phyloP scores from a whole-genome alignment of 306 rosid species.

The Corylus heterophylla region DNA sequence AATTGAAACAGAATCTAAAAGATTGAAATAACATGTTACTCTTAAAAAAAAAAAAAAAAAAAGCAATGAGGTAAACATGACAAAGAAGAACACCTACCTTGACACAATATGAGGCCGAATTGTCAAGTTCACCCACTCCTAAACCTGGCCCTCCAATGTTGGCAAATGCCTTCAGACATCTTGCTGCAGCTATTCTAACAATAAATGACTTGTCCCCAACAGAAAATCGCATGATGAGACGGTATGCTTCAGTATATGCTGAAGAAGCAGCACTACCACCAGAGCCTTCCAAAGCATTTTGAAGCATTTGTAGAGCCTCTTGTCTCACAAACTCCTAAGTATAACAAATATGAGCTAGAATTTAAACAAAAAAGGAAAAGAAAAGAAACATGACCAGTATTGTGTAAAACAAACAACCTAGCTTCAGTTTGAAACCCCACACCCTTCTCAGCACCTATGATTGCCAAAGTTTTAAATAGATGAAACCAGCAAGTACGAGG shows the following conservation, averaged over 20 bases:
- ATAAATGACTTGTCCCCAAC: slow-evolving; percentile 87
- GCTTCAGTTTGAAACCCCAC: neutral
- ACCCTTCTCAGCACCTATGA: slow-evolving; percentile 8
- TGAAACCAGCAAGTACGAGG: slow-evolving; percentile 3
- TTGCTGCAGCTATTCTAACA: slow-evolving; percentile 95
- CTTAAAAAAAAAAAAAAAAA: neutral
- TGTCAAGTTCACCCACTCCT: slow-evolving; percentile 81
- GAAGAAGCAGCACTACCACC: slow-evolving; percentile 82
- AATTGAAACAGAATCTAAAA: slow-evolving; percentile 23
- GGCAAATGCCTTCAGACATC: slow-evolving; percentile 93
- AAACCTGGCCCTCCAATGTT: slow-evolving; percentile 94
- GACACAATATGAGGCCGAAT: slow-evolving; percentile 81
- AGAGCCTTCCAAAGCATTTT: slow-evolving; percentile 91
- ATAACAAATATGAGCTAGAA: slow-evolving; percentile 9
- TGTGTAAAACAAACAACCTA: neutral
- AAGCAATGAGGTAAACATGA: slow-evolving; percentile 34
- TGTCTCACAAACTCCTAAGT: slow-evolving; percentile 90
- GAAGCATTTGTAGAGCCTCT: slow-evolving; percentile 86
- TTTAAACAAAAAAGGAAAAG: neutral
- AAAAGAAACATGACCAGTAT: neutral
- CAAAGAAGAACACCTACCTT: slow-evolving; percentile 55
- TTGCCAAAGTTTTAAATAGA: neutral
- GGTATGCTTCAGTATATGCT: slow-evolving; percentile 89
- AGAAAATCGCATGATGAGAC: slow-evolving; percentile 74
- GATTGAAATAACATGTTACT: slow-evolving; percentile 15